phyloP scores from a whole-genome alignment of 2,329 filamentous ascomycete genomes.

The Juglanconis sp. region DNA sequence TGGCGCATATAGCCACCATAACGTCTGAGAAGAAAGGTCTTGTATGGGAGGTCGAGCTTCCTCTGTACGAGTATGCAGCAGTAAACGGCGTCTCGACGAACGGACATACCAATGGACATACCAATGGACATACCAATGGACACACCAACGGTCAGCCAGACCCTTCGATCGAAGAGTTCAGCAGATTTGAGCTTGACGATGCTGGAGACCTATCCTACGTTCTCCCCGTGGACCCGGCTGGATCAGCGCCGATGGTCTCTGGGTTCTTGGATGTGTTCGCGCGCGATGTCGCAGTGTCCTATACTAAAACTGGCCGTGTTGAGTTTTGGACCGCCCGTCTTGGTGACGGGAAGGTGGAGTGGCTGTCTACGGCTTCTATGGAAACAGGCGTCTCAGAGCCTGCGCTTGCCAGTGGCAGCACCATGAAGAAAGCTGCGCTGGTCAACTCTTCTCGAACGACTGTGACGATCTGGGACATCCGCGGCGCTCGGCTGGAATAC shows the following conservation, averaged over 20 bases:
- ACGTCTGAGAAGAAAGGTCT: conserved; percentile 75
- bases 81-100: conserved; percentile 7
- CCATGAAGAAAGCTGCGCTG: conserved; percentile 80
- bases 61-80: conserved; percentile 36
- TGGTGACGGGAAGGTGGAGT: conserved; percentile 65
- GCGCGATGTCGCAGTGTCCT: conserved; percentile 81
- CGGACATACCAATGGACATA: conserved; percentile 16
- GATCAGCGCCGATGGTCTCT: conserved; percentile 65
- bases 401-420: conserved; percentile 79
- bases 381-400: conserved; percentile 73
- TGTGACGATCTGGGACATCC: conserved; percentile 88
- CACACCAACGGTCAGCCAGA: conserved; percentile 31
- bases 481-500: conserved; percentile 77
- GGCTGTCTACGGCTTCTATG: conserved; percentile 77
- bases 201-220: conserved; percentile 62
- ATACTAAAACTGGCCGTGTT: conserved; percentile 70
- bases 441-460: conserved; percentile 71
- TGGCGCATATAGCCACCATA: conserved; percentile 76
- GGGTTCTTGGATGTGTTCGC: conserved; percentile 85
- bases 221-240: conserved; percentile 82
- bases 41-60: conserved; percentile 74
- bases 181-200: conserved; percentile 64
- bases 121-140: conserved; percentile 29
- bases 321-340: conserved; percentile 84
- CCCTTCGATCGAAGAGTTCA: conserved; percentile 61